Evolutionary conservation across 2,329 filamentous ascomycete genomes (phyloP).

Genomic region (Colletotrichum sp.): DNA sequence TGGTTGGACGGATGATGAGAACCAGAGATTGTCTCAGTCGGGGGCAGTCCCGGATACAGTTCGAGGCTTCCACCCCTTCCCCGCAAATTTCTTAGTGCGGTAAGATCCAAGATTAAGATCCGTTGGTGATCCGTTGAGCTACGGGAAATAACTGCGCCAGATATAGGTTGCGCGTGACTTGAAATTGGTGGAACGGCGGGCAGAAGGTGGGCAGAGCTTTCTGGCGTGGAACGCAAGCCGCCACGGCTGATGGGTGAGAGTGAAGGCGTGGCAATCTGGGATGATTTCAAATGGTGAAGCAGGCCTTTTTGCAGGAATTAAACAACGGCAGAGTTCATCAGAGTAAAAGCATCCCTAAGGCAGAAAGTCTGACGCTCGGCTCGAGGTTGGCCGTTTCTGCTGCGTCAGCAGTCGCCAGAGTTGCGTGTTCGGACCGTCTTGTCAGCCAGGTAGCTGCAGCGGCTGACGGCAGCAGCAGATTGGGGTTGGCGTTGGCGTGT

Average conservation of each 20-base stretch:
- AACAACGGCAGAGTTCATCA: not conserved
- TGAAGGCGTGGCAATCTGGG: not conserved
- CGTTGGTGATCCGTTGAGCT: not conserved
- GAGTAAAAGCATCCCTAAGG: not conserved
- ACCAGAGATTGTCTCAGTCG: constrained; percentile 16
- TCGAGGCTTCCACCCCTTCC: constrained; percentile 14
- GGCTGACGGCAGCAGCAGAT: constrained; percentile 12
- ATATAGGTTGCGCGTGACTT: not conserved
- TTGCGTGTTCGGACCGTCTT: constrained; percentile 6
- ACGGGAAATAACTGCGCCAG: constrained; percentile 9
- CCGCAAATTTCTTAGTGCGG: constrained; percentile 14
- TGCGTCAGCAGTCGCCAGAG: not conserved
- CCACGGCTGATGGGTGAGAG: not conserved
- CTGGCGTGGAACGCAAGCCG: not conserved
- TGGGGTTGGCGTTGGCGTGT: constrained; percentile 4
- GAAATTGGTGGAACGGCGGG: not conserved
- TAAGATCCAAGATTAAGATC: constrained; percentile 8
- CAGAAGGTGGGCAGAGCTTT: not conserved
- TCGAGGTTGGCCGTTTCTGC: not conserved
- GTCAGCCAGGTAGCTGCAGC: constrained; percentile 17
- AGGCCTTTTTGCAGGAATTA: not conserved
- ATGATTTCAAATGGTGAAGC: not conserved
- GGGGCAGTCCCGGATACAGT: constrained; percentile 10
- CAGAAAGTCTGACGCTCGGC: not conserved
- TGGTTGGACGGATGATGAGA: not conserved